Percentiles rank a stretch among this genome's conserved stretches.
phyloP scores from a whole-genome alignment of 306 rosid genomes.

The Cicer bijugum region DNA sequence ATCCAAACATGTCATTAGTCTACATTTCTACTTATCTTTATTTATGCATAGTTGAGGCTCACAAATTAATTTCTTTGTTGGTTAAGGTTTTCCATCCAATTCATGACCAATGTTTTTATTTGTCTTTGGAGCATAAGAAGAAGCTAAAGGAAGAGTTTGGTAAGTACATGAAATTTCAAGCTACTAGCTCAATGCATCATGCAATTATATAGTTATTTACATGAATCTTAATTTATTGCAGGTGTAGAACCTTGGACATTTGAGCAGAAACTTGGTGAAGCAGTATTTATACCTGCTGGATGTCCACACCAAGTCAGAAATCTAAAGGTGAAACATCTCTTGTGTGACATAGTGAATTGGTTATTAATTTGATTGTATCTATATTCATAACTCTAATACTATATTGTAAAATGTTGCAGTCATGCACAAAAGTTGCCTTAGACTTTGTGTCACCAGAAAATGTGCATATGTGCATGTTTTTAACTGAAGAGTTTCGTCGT shows the following conservation, averaged over 20 bases:
- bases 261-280: conserved; percentile 73
- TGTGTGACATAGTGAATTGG: too few relatives aligned
- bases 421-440: conserved; percentile 77
- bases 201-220: conserved; percentile 1
- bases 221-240: conserved; percentile 26
- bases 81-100: conserved; percentile 74
- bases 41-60: conserved; percentile 4
- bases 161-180: conserved; percentile 40
- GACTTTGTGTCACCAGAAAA: conserved; percentile 80
- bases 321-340: conserved; percentile 58
- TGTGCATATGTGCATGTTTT: conserved; percentile 58
- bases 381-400: neutral
- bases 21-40: conserved; percentile 16
- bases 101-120: conserved; percentile 75
- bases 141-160: conserved; percentile 72
- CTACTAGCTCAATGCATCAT: neutral
- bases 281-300: conserved; percentile 85
- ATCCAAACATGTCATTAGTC: neutral
- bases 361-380: neutral
- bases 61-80: conserved; percentile 3
- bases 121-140: conserved; percentile 69
- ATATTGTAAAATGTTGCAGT: conserved; percentile 45
- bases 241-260: conserved; percentile 81
- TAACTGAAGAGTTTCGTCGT: conserved; percentile 61
- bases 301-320: conserved; percentile 85